Percentiles rank a stretch among this genome's conserved stretches.
Conservation (phyloP, 1,284 basidiomycete species). For the Rhodotorula sp. region DNA sequence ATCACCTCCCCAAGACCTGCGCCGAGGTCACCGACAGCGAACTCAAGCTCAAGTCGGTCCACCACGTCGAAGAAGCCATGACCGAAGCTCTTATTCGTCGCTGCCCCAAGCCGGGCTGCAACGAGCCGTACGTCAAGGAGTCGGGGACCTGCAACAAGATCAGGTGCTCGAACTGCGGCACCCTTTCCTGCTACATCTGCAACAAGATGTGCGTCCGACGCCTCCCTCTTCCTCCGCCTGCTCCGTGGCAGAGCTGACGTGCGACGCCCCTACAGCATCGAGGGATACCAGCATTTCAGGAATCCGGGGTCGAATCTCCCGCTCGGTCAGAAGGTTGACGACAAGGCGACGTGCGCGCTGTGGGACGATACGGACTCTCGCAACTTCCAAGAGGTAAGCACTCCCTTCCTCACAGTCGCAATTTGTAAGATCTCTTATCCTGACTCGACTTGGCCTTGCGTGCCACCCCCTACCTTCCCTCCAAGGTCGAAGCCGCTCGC, state of each 20-base stretch:
- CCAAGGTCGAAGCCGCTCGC: constrained; percentile 38
- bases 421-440: neutral
- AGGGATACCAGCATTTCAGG: constrained; percentile 39
- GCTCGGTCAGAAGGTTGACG: neutral
- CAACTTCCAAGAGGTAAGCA: constrained; percentile 28
- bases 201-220: neutral
- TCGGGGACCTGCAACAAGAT: constrained; percentile 24
- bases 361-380: constrained; percentile 36
- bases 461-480: too few species aligned
- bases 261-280: neutral
- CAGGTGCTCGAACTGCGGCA: constrained; percentile 25
- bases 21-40: constrained; percentile 37
- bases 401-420: neutral
- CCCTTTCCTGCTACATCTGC: constrained; percentile 36
- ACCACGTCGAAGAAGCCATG: constrained; percentile 42
- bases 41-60: constrained; percentile 36
- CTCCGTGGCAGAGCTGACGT: neutral
- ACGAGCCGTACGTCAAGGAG: constrained; percentile 39
- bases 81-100: constrained; percentile 32
- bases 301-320: constrained; percentile 27
- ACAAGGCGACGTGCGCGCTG: constrained; percentile 15
- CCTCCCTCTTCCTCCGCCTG: neutral
- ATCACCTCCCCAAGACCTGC: constrained; percentile 45
- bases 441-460: neutral
- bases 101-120: constrained; percentile 35